phyloP scores from a whole-genome alignment of 2,329 filamentous ascomycete genomes.

The Penicillium sp. region DNA sequence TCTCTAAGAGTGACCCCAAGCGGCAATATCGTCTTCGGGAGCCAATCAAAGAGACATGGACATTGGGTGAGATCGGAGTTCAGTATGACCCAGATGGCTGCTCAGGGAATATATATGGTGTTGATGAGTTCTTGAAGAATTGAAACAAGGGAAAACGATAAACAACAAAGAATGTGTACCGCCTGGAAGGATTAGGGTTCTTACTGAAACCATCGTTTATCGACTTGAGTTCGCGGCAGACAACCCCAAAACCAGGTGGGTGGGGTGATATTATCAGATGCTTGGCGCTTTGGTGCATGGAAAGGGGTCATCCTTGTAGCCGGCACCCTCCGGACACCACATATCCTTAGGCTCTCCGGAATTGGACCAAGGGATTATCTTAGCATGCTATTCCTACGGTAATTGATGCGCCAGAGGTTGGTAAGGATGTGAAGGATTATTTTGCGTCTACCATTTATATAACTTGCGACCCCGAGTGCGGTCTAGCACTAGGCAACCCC shows the following conservation, averaged over 20 bases:
- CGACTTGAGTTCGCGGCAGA: neutral
- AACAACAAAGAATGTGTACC: too few relatives aligned
- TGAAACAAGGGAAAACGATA: too few relatives aligned
- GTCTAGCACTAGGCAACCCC: too few relatives aligned
- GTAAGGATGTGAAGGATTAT: neutral
- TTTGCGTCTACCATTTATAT: too few relatives aligned
- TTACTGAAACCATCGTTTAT: neutral
- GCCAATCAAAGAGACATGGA: neutral
- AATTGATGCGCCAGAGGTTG: neutral
- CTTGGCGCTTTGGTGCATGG: neutral
- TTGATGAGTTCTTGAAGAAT: neutral
- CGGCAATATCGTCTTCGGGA: neutral
- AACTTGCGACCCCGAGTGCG: too few relatives aligned
- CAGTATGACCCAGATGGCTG: neutral
- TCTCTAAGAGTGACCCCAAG: neutral
- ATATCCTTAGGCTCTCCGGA: too few relatives aligned
- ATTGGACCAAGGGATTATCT: too few relatives aligned
- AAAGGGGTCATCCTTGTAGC: neutral
- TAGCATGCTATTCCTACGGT: too few relatives aligned
- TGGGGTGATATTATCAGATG: neutral
- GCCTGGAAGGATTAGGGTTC: neutral
- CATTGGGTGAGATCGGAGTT: neutral
- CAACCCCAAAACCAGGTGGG: neutral
- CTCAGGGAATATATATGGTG: neutral
- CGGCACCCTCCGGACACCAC: neutral